Conservation (phyloP, 345 rosid species). For the Corchorus capsularis region DNA sequence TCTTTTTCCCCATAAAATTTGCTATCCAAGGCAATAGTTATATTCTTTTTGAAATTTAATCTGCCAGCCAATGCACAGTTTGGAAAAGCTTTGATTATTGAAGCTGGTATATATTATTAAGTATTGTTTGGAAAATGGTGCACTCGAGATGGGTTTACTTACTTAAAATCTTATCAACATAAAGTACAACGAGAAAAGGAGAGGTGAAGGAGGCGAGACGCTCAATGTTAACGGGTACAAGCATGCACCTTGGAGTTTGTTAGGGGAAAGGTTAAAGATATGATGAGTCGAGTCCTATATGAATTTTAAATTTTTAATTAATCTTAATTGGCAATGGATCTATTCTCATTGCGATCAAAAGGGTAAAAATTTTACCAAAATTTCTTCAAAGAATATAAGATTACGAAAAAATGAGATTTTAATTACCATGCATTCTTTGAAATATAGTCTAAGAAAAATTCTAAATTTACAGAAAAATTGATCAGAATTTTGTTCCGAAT, state of each 20-base stretch:
- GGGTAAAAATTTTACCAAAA: too few species aligned
- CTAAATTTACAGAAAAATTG: too few species aligned
- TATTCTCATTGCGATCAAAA: neutral
- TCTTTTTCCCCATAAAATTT: neutral
- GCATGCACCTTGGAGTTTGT: neutral
- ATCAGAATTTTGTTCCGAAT: too few species aligned
- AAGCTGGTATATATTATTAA: neutral
- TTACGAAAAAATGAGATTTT: too few species aligned
- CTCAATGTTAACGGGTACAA: neutral
- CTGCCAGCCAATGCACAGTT: neutral
- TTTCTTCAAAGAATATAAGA: too few species aligned
- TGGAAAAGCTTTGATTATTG: neutral
- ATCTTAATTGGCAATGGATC: too few species aligned
- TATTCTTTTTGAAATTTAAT: too few species aligned
- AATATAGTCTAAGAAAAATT: too few species aligned
- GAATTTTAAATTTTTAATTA: neutral
- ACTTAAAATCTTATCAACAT: neutral
- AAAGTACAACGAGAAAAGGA: neutral
- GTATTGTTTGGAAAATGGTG: neutral
- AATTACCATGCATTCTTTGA: too few species aligned
- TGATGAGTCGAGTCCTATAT: too few species aligned
- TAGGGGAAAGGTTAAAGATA: neutral
- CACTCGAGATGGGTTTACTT: neutral
- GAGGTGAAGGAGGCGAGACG: too few species aligned
- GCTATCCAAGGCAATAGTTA: neutral